Base-by-base conservation (phyloP, 2,329 filamentous ascomycete genomes). In the Tolypocladium tundrense region DNA sequence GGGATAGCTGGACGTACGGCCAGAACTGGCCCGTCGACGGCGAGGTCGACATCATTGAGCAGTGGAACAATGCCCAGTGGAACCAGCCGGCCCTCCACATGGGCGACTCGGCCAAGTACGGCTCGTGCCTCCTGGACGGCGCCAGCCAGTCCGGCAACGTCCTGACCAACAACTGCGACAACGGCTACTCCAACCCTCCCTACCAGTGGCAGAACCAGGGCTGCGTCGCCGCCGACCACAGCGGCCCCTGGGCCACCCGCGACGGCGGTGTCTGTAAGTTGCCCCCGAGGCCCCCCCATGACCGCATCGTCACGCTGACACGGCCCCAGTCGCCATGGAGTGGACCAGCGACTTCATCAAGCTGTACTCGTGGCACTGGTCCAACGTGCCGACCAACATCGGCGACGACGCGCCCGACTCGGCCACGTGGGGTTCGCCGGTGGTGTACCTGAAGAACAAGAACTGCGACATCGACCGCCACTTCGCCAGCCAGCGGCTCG, bases 1-100 rank as follows among this genome's bases (percentile, higher is more conserved):
- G 1, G 50, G 1, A 8, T 41, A 73, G 73, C 70, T 82, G 79
- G 79, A 75, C 78, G 56, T 75, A 75, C 53, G 79, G 79, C 39
- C 64, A 70, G 41, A 68, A 77, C 61, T 88, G 86, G 85, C 85
- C 85, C 13, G 70, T 68, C 31, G 75, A 76, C 59, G 86, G 85
- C 59, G 86, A 88, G 70, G 78, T 88, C 62, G 85, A 88, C 66
- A 82, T 89, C 60, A 83, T 87, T 63, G 86, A 89, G 73, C 80
- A 81, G 55, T 85, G 85, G 69, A 87, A 88, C 70, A 67, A 75
- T 54, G 75, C 79, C 41, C 62, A 69, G 4, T 70, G 70, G 56
- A 86, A 88, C 70, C 71, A 75, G 57, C 78, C 88, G 68, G 80
- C 84, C 37, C 68, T 87, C 42, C 82, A 87, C 71, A 84, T 83